Base-by-base conservation (phyloP, 345 rosid genomes). In the Luvunga scandens region DNA sequence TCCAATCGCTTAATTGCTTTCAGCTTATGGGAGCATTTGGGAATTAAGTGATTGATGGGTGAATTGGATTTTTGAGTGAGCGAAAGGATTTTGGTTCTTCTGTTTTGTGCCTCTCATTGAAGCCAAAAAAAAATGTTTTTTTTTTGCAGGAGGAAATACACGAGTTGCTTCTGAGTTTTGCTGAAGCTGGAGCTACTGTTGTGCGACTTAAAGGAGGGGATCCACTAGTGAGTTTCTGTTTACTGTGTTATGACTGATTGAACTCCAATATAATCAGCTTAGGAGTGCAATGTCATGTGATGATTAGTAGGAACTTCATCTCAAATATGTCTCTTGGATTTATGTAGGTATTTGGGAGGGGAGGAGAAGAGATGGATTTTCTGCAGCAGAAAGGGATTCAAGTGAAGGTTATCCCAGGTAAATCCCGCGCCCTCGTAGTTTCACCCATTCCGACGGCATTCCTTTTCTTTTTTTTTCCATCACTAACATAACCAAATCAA, bases 361-460 rank as follows among this genome's bases (percentile, higher is more conserved):
- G 99, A 6, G 98, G 99, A 7, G 99, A 96, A 86, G 99, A 96
- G 86, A 94, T 96, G 97, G 99, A 96, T 87, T 96, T 94, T 85
- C 84, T 96, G 45, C 95, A 89, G 70, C 95, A 89, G 81, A 92
- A 92, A 84, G 98, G 97, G 80, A 94, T 96, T 66, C 89, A 88
- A 75, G 98, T 96, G 57, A 91, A 94, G 83, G 97, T 96, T 82
- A 88, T 94, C 57, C 98, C 98, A 36, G 97, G 99, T 91, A 88
- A 88, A 88, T 66, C 67, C 19, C 9, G 16, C 14, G 12, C 14
- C 16, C 22, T 63, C 24, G 8, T 6, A 18, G 39, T 31, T 45
- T 5, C 39, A 18, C 33, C 73, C 24, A 48, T 28, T 69, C 24
- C 50, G 33, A 69, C 6, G 6, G 6, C 9, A 2, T 34, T 63